Evolutionary conservation across 257 asterid species (phyloP).

Genomic region (Solanum acaule): DNA sequence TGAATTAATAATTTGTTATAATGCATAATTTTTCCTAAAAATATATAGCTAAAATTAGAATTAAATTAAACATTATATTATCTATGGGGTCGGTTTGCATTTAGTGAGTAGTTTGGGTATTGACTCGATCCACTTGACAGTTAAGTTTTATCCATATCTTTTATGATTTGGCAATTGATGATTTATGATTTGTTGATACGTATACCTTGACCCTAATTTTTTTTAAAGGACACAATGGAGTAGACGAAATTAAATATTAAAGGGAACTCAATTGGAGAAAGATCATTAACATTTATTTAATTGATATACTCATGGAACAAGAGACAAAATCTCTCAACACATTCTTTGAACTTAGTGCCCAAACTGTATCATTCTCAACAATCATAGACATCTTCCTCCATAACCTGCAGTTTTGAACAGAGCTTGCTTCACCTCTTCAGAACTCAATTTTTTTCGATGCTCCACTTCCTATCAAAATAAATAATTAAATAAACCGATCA

Average conservation of each 20-base stretch:
- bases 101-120: neutral
- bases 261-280: neutral
- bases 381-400: conserved; percentile 66
- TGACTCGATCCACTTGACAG: neutral
- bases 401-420: conserved; percentile 63
- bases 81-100: neutral
- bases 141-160: neutral
- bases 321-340: neutral
- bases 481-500: neutral
- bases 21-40: too few relatives aligned
- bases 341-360: neutral
- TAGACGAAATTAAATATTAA: neutral
- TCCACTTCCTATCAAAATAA: conserved; percentile 28
- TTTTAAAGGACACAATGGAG: neutral
- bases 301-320: neutral
- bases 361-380: neutral
- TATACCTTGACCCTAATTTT: neutral
- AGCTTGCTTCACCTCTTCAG: conserved; percentile 64
- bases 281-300: neutral
- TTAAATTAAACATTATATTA: neutral
- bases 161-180: neutral
- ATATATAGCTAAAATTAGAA: neutral
- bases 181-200: neutral
- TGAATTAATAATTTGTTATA: too few relatives aligned
- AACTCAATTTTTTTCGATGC: conserved; percentile 25